Evolutionary conservation across 345 rosid genomes (phyloP).

Genomic region (Clausena lansium): DNA sequence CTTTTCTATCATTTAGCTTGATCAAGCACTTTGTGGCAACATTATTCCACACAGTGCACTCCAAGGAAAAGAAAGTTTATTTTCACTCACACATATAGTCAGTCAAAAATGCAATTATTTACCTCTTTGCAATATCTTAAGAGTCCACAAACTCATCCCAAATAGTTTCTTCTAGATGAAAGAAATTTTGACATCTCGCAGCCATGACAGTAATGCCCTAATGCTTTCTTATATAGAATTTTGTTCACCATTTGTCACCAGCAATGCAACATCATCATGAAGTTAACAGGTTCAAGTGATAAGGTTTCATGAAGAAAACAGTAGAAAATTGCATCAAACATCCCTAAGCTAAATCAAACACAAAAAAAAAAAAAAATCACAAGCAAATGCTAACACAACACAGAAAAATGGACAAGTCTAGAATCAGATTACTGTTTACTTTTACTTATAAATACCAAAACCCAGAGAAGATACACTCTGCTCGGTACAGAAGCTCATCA

Average conservation of each 20-base stretch:
- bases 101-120: background rate
- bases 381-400: background rate
- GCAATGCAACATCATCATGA: background rate
- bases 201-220: background rate
- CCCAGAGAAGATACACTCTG: background rate
- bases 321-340: background rate
- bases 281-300: background rate
- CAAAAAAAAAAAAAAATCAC: background rate
- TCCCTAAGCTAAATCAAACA: background rate
- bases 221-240: background rate
- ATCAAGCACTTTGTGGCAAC: background rate
- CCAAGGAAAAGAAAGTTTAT: background rate
- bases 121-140: background rate
- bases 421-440: background rate
- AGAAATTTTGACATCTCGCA: background rate
- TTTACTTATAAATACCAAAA: background rate
- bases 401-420: background rate
- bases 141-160: conserved; percentile 1
- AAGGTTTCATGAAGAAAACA: background rate
- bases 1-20: background rate
- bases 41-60: background rate
- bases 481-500: background rate
- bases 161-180: background rate
- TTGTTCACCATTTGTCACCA: background rate
- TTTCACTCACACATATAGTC: background rate